Evolutionary conservation across 371 early-diverging fungal genomes (phyloP), one percentile per base, ranked within the genome.

Genomic region (Mucor saturninus): DNA sequence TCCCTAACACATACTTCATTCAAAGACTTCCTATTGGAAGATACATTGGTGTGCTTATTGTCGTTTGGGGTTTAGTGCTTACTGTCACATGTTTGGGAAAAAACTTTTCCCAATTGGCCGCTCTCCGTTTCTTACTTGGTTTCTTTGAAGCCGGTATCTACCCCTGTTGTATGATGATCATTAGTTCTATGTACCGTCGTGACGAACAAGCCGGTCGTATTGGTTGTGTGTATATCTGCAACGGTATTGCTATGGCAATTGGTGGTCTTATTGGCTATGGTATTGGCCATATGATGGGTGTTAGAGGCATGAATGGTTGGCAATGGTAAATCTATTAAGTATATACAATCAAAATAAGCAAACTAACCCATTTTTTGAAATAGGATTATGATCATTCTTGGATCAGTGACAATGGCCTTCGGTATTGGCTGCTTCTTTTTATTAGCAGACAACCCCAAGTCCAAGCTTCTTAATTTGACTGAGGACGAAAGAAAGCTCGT

Each of bases 231-330:
- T 79, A 76, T 68, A 73, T 76, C 8, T 79, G 71, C 35, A 76
- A 76, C 38, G 80, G 80, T 59, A 28, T 85, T n/a, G 82, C 89
- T 32, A 69, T 84, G 21, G 73, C 80, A 31, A 74, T 89, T 40
- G 89, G 87, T 62, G 91, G 88, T 0, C 76, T 87, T 4, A 72
- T 87, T 5, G 77, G 86, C 6, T 83, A 86, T 43, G 89, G 85
- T 11, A 77, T 91, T 50, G 73, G 63, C 14, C 62, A 75, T 30
- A 85, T 90, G 62, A 64, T 73, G 26, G 59, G 71, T 15, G 67
- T 65, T 39, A 64, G 63, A 11, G 74, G 72, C 10, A 61, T 88
- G 21, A 38, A 53, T 28, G 61, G 67, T 8, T 89, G 91, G 89
- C 76, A 79, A 71, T 89, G 89, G 78, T 43, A 32, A 31, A n/a